These are phyloP conservation scores for Turritis glabra DNA, from an alignment of 345 rosid species.

Conservation along the genomic window DNA sequence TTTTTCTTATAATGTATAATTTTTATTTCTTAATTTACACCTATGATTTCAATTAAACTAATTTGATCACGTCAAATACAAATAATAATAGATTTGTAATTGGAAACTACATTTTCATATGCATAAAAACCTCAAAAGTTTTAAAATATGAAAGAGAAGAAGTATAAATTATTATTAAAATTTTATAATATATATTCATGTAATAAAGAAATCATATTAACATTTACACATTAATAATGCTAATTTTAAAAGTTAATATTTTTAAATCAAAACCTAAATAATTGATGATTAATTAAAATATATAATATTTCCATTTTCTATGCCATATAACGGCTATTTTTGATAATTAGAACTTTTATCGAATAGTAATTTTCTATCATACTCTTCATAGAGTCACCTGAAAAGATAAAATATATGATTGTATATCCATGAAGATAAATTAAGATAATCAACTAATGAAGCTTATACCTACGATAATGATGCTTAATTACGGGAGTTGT, in stretches of 20 bases:
- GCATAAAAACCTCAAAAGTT: background rate
- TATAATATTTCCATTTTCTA: background rate
- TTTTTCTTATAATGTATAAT: background rate
- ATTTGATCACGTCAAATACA: background rate
- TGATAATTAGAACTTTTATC: background rate
- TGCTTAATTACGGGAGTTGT: constrained; percentile 15
- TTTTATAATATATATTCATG: background rate
- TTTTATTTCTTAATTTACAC: background rate
- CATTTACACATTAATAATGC: background rate
- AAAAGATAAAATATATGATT: constrained; percentile 16
- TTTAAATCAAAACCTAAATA: background rate
- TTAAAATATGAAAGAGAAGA: background rate
- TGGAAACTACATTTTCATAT: background rate
- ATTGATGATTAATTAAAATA: background rate
- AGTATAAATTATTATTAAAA: background rate
- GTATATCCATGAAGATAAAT: constrained; percentile 1
- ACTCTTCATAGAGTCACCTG: constrained; percentile 17
- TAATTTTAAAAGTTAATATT: background rate
- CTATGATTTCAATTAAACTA: background rate
- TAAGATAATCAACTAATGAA: constrained; percentile 1
- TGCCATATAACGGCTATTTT: background rate
- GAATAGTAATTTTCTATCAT: background rate
- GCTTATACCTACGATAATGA: background rate
- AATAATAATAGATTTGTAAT: background rate
- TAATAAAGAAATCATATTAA: background rate